Percentiles rank a stretch among this genome's conserved stretches.
These are phyloP conservation scores for Trichoderma aggressivum DNA, from an alignment of 2,329 filamentous ascomycete species.

Conservation along the genomic window DNA sequence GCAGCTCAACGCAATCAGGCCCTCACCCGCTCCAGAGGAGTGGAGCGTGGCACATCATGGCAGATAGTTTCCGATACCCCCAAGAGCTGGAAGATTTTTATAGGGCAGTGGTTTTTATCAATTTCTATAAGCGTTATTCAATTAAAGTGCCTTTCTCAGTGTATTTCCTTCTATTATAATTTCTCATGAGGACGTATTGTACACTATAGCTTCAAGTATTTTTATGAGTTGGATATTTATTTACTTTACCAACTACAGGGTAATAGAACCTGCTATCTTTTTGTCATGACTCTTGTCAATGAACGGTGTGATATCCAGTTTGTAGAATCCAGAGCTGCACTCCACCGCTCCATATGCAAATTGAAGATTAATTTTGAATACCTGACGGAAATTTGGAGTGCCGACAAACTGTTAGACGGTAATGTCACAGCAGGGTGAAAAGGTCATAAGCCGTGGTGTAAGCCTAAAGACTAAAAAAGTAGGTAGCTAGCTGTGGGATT, in stretches of 20 bases:
- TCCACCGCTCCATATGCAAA: neutral
- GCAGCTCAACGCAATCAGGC: neutral
- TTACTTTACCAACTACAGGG: neutral
- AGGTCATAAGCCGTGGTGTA: no score
- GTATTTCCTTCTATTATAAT: neutral
- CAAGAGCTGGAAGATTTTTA: neutral
- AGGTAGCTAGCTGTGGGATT: neutral
- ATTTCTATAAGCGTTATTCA: neutral
- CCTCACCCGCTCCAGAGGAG: neutral
- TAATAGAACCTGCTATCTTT: neutral
- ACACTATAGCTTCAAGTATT: neutral
- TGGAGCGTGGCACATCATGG: neutral
- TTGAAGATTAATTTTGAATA: neutral
- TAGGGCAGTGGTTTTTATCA: neutral
- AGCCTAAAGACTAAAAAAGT: no score
- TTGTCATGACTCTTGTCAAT: neutral
- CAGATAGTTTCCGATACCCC: neutral
- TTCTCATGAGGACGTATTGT: neutral
- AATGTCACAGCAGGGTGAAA: no score
- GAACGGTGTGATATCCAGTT: neutral
- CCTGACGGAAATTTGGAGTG: neutral
- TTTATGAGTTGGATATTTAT: no score
- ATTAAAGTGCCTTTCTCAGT: neutral
- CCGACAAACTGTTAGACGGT: neutral
- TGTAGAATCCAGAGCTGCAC: neutral